Conservation (phyloP, 2,329 filamentous ascomycete species). For the Arthroderma sp. region DNA sequence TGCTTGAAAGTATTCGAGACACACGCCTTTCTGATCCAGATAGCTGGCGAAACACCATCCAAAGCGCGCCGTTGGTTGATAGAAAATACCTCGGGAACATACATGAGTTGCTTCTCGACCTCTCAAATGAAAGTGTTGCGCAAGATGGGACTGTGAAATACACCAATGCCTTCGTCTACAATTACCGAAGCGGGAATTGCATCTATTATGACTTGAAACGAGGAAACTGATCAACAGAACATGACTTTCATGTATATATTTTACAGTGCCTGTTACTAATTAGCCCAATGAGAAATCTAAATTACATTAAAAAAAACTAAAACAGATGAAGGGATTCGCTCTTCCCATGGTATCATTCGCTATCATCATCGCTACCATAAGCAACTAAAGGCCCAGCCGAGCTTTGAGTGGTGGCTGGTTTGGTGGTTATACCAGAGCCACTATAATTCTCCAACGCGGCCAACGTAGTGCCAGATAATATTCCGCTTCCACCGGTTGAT, state of each 20-base stretch:
- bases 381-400: slow-evolving; percentile 62
- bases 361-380: slow-evolving; percentile 84
- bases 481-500: slow-evolving; percentile 41
- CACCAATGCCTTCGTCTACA: slow-evolving; percentile 77
- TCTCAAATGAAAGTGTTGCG: slow-evolving; percentile 42
- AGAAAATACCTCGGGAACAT: slow-evolving; percentile 73
- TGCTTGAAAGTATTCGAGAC: slow-evolving; percentile 62
- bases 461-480: slow-evolving; percentile 72
- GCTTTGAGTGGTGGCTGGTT: slow-evolving; percentile 28
- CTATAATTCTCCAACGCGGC: slow-evolving; percentile 56
- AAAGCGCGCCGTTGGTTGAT: slow-evolving; percentile 63
- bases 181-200: slow-evolving; percentile 72
- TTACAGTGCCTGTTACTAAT: neutral
- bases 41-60: slow-evolving; percentile 70
- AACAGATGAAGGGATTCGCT: neutral
- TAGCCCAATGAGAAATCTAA: slow-evolving; percentile 3
- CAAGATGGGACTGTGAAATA: slow-evolving; percentile 41
- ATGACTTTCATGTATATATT: slow-evolving; percentile 9
- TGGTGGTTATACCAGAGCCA: slow-evolving; percentile 32
- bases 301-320: neutral
- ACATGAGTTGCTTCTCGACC: slow-evolving; percentile 56
- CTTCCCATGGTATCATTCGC: slow-evolving; percentile 34
- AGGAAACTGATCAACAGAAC: slow-evolving; percentile 16
- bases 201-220: slow-evolving; percentile 68
- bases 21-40: slow-evolving; percentile 70